Base-by-base conservation (phyloP, 176 grass and related monocot species). In the Phoenix dactylifera region DNA sequence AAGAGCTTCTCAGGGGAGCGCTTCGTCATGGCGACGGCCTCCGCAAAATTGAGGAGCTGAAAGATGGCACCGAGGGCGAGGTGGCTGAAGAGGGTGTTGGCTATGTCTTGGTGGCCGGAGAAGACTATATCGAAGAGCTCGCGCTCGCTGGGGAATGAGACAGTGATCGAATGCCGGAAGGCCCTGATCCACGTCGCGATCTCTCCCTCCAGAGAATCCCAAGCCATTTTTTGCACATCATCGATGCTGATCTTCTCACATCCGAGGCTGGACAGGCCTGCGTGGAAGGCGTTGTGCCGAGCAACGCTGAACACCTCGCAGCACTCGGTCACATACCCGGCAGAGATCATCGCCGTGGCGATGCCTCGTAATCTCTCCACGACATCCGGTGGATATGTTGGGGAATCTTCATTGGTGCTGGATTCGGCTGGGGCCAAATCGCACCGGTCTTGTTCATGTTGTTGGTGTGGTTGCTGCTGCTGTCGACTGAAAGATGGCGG, bases 161-260 rank as follows among this genome's bases (percentile, higher is more conserved):
- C 35, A 6, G 35, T 44, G 35, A 44, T 44, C 5, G 35, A 44
- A 12, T 44, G 35, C 35, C 35, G 35, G 35, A 44, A 44, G 10
- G 35, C 35, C 24, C 82, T 82, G 73, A 88, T 92, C 93, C 93
- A 98, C 23, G 78, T 79, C 1, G 73, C 76, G 51, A 86, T 73
- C 79, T 88, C 81, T 6, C 66, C 52, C 69, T 98, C 93, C 2
- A 92, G 75, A 30, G 82, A 48, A 32, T 98, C 93, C 84, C 79
- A 92, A 3, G 84, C 55, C 93, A 98, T 92, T 76, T 24, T 77
- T 28, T 81, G 71, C 67, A 98, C 84, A 69, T 98, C 82, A 58
- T 98, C 93, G 77, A 98, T 83, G 78, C 76, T 76, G 15, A 67
- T 48, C 83, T 80, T 85, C 26, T 92, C 93, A 51, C 80, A 98